Evolutionary conservation across 108 stramenopile species (phyloP).

Genomic region (Nannochloropsis salina): DNA sequence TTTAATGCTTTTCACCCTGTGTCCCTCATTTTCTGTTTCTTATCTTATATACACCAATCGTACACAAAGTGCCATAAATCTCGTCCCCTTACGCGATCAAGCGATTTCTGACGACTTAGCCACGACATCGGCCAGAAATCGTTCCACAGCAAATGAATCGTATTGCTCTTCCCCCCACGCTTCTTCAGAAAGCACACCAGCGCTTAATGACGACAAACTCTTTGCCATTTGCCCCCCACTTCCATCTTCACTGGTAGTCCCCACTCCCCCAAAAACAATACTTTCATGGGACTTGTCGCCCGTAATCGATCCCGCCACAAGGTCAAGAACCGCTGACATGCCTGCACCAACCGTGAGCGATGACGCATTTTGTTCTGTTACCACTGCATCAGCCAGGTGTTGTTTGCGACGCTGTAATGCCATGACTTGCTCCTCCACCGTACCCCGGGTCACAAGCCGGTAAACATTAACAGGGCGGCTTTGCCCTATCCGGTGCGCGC

Average conservation of each 20-base stretch:
- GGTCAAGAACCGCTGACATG: background rate
- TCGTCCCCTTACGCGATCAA: too few species aligned
- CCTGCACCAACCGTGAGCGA: background rate
- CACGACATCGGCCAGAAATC: conserved; percentile 2
- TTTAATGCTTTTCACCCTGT: too few species aligned
- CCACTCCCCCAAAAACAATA: background rate
- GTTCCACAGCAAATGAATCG: background rate
- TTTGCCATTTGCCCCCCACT: background rate
- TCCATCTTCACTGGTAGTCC: background rate
- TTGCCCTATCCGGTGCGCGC: conserved; percentile 76
- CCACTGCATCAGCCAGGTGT: conserved; percentile 34
- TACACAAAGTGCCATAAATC: too few species aligned
- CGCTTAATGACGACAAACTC: background rate
- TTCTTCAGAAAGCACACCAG: conserved; percentile 5
- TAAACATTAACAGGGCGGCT: conserved; percentile 78
- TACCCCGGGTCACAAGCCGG: conserved; percentile 71
- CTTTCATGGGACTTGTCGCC: background rate
- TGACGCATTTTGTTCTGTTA: conserved; percentile 33
- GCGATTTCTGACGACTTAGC: background rate
- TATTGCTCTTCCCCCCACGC: background rate
- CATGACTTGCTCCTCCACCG: conserved; percentile 80
- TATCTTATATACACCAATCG: too few species aligned
- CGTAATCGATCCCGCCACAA: background rate
- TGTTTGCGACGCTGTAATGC: conserved; percentile 42
- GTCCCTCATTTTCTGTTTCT: too few species aligned